A percentile compares a stretch with the other conserved stretches of the same genome.
These are phyloP conservation scores for Solanum chacoense DNA, from an alignment of 305 asterid species.

Conservation along the genomic window DNA sequence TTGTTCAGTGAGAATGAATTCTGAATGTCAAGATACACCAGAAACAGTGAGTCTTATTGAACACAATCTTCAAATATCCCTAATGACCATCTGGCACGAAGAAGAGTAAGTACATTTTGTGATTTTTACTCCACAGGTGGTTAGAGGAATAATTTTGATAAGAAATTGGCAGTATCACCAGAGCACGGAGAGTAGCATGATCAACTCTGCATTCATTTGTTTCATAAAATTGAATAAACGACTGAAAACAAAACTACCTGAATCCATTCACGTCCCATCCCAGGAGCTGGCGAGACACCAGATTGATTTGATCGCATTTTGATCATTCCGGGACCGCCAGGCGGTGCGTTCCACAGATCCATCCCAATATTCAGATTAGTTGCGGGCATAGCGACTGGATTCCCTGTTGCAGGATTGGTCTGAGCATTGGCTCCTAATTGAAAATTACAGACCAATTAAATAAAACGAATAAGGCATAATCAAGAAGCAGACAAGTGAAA, in stretches of 20 bases:
- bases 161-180: background rate
- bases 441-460: background rate
- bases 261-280: slow-evolving; percentile 45
- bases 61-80: background rate
- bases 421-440: background rate
- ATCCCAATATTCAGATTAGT: slow-evolving; percentile 85
- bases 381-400: slow-evolving; percentile 46
- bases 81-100: background rate
- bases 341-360: slow-evolving; percentile 78
- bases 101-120: background rate
- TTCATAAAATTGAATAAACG: background rate
- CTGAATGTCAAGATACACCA: background rate
- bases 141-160: background rate
- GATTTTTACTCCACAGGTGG: background rate
- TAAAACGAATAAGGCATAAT: background rate
- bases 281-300: slow-evolving; percentile 23
- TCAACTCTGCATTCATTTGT: background rate
- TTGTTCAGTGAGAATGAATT: background rate
- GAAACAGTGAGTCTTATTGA: background rate
- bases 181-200: background rate
- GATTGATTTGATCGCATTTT: slow-evolving; percentile 46
- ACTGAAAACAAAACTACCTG: slow-evolving; percentile 30
- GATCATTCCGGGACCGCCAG: slow-evolving; percentile 62
- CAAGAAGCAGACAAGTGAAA: background rate
- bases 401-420: slow-evolving; percentile 49